A percentile compares a stretch with the other conserved stretches of the same genome.
These are phyloP conservation scores for Steccherinum ochraceum DNA, from an alignment of 768 basidiomycete genomes.

Conservation along the genomic window DNA sequence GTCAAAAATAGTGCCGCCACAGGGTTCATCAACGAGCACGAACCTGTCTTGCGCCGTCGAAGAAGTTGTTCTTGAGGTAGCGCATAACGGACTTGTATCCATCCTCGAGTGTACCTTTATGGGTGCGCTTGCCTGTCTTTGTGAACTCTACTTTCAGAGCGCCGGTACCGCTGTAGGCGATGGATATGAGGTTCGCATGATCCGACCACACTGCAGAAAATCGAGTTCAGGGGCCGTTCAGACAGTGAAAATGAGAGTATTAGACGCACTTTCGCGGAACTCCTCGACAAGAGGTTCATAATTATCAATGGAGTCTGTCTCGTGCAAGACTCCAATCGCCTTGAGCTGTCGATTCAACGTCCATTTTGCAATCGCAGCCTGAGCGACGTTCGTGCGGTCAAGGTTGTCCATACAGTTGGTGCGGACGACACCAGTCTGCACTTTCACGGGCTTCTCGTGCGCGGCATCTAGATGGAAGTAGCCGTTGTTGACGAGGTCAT, in stretches of 20 bases:
- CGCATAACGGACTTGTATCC: slow-evolving; percentile 77
- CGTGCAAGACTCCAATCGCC: slow-evolving; percentile 62
- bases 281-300: slow-evolving; percentile 73
- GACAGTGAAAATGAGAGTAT: not conserved
- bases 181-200: slow-evolving; percentile 86
- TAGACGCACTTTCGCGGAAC: slow-evolving; percentile 83
- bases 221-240: slow-evolving; percentile 3
- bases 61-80: slow-evolving; percentile 94
- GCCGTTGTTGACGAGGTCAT: slow-evolving; percentile 62
- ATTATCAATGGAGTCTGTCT: slow-evolving; percentile 72
- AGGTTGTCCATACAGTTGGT: slow-evolving; percentile 98
- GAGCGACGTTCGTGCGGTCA: slow-evolving; percentile 96
- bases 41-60: slow-evolving; percentile 90
- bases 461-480: slow-evolving; percentile 70
- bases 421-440: slow-evolving; percentile 75
- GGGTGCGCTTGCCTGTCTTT: slow-evolving; percentile 84
- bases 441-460: slow-evolving; percentile 38
- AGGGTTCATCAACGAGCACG: slow-evolving; percentile 1
- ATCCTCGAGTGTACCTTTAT: slow-evolving; percentile 75
- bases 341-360: slow-evolving; percentile 74
- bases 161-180: slow-evolving; percentile 90
- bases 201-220: slow-evolving; percentile 84
- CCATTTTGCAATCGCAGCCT: slow-evolving; percentile 86
- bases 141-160: slow-evolving; percentile 97
- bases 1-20: not conserved